phyloP scores from a whole-genome alignment of 768 basidiomycete genomes.

The Mycena pura region DNA sequence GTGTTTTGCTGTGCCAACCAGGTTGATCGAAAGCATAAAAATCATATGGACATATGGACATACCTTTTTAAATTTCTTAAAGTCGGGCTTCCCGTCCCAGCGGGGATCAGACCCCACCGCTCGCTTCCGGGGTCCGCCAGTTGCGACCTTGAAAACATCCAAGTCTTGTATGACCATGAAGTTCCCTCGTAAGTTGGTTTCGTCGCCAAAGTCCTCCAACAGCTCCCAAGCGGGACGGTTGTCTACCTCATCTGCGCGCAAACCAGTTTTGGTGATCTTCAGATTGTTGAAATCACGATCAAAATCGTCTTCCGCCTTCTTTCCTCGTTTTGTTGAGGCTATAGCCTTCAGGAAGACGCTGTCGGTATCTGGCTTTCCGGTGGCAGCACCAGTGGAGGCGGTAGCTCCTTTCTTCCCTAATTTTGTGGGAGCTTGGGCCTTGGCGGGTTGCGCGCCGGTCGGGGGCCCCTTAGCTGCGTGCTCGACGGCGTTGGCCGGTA shows the following conservation, averaged over 20 bases:
- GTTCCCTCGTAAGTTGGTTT: conserved; percentile 68
- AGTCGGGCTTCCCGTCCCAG: conserved; percentile 66
- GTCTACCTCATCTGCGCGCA: conserved; percentile 53
- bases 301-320: conserved; percentile 70
- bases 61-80: conserved; percentile 84
- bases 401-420: conserved; percentile 16
- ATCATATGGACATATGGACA: conserved; percentile 15
- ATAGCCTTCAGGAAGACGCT: conserved; percentile 73
- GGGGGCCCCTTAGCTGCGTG: conserved; percentile 22
- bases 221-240: conserved; percentile 58
- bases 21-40: not conserved
- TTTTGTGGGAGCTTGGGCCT: not conserved
- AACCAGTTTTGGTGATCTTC: conserved; percentile 70
- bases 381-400: conserved; percentile 38
- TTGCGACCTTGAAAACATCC: conserved; percentile 54
- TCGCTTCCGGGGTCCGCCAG: conserved; percentile 23
- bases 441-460: conserved; percentile 2
- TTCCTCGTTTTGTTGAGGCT: conserved; percentile 73
- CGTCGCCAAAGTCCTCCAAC: conserved; percentile 71
- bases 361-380: conserved; percentile 70
- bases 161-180: conserved; percentile 82
- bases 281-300: conserved; percentile 84
- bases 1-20: conserved; percentile 2
- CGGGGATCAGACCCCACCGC: conserved; percentile 32
- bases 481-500: conserved; percentile 45